Base-by-base conservation (phyloP, 306 rosid species). In the Prinsepia uniflora region DNA sequence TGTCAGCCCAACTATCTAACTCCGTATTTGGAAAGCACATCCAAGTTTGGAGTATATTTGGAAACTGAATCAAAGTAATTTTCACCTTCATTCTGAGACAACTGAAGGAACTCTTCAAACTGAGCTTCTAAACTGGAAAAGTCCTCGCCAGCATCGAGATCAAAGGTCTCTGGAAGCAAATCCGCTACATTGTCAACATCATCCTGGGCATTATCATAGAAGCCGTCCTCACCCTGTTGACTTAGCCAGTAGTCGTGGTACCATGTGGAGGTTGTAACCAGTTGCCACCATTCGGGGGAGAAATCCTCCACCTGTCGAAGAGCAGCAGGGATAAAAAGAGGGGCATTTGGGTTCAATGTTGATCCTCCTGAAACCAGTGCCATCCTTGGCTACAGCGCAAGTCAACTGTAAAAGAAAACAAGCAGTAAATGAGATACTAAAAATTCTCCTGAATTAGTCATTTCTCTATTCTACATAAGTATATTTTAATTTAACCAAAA, bases 221-320 rank as follows among this genome's bases (percentile, higher is more conserved):
- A 89, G 43, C 73, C 82, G 30, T 76, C 87, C 46, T 72, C 89
- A 7, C 82, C 92, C 39, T 89, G 90, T 80, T 83, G 95, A 83
- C 87, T 86, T 12, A 89, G 90, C 96, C 98, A 92, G 78, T 75
- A 92, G 62, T 89, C 90, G 17, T 73, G 90, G 85, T 84, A 92
- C 98, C 98, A 92, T 17, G 89, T 84, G 1, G 85, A 79, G 41
- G 96, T 89, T 42, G 92, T 92, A 20, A 92, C 88, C 80, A 89
- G 72, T 67, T 89, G 90, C 95, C 98, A 92, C 98, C 98, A 89
- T 78, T 92, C 95, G 0, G 96, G 92, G 58, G 98, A 89, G 65
- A 92, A 92, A 85, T 92, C 98, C 79, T 92, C 98, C 83, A 92
- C 96, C 77, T 77, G 88, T 49, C 88, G 93, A 11, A 87, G 85